Conservation (phyloP, 2,329 filamentous ascomycete species). For the Sphaerulina populicola region DNA sequence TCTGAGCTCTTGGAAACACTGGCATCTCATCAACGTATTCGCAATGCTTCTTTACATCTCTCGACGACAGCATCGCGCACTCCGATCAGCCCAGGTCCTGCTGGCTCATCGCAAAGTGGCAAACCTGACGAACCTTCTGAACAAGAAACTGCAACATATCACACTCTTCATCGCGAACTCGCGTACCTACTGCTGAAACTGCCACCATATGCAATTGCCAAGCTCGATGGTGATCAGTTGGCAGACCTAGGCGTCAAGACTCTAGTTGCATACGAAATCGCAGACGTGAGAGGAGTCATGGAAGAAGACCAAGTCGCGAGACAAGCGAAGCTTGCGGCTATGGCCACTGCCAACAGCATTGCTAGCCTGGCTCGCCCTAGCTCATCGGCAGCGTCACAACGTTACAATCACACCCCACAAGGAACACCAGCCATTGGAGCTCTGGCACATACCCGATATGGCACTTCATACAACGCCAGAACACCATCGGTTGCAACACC, state of each 20-base stretch:
- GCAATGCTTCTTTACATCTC: constrained; percentile 59
- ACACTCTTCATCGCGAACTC: constrained; percentile 66
- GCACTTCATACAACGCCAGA: constrained; percentile 23
- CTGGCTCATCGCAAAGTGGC: constrained; percentile 47
- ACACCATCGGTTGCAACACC: constrained; percentile 25
- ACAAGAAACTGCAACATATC: constrained; percentile 54
- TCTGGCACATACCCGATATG: constrained; percentile 32
- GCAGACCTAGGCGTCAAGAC: constrained; percentile 74
- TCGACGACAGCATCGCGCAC: constrained; percentile 23
- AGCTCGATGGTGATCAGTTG: constrained; percentile 77
- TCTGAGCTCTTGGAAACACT: constrained; percentile 69
- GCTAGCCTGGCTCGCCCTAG: constrained; percentile 26
- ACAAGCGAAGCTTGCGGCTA: constrained; percentile 35
- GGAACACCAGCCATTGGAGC: constrained; percentile 31
- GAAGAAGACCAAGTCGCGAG: constrained; percentile 64
- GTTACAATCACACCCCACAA: constrained; percentile 30
- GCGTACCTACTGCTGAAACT: constrained; percentile 63
- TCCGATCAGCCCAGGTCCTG: constrained; percentile 53
- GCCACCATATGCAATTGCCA: constrained; percentile 77
- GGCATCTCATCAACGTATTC: constrained; percentile 69
- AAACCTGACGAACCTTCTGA: constrained; percentile 57
- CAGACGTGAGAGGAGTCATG: constrained; percentile 69
- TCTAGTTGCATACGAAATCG: constrained; percentile 63
- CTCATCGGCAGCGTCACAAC: constrained; percentile 26
- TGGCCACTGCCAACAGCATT: constrained; percentile 28